phyloP scores from a whole-genome alignment of 345 rosid species.

The Aegle marmelos region DNA sequence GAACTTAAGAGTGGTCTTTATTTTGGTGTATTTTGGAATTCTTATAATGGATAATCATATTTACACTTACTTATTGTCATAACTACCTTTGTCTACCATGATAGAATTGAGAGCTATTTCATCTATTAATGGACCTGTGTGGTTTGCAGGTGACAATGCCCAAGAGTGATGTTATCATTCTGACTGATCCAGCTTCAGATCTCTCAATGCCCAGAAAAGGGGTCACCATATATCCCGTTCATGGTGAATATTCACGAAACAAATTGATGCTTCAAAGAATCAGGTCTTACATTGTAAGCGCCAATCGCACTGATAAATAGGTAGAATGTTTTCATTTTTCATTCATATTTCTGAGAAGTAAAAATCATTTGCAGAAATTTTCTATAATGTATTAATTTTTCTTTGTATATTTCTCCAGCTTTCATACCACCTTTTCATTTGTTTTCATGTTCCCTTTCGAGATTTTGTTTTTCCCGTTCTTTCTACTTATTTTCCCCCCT shows the following conservation, averaged over 20 bases:
- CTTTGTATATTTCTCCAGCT: not conserved
- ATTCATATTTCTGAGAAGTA: not conserved
- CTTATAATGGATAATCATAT: not conserved
- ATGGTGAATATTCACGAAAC: slow-evolving; percentile 78
- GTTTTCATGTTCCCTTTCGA: not conserved
- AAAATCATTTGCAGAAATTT: not conserved
- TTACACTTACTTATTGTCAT: not conserved
- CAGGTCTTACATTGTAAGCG: slow-evolving; percentile 99
- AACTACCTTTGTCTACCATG: not conserved
- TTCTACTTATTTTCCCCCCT: not conserved
- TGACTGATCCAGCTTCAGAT: slow-evolving; percentile 84
- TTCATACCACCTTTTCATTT: not conserved
- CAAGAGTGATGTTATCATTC: slow-evolving; percentile 58
- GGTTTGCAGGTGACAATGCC: slow-evolving; percentile 74
- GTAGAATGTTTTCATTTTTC: slow-evolving; percentile 34
- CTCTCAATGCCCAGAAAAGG: slow-evolving; percentile 47
- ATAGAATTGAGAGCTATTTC: not conserved
- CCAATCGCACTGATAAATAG: slow-evolving; percentile 48
- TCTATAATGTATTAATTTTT: not conserved
- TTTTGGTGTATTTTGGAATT: not conserved
- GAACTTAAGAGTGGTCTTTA: not conserved
- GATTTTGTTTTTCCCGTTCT: not conserved
- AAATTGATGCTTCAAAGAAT: slow-evolving; percentile 98
- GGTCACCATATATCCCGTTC: slow-evolving; percentile 60
- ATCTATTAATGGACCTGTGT: not conserved